Evolutionary conservation across 169 alveolate species (phyloP), one percentile per base, ranked within the genome.

Genomic region (Plasmodium falciparum): DNA sequence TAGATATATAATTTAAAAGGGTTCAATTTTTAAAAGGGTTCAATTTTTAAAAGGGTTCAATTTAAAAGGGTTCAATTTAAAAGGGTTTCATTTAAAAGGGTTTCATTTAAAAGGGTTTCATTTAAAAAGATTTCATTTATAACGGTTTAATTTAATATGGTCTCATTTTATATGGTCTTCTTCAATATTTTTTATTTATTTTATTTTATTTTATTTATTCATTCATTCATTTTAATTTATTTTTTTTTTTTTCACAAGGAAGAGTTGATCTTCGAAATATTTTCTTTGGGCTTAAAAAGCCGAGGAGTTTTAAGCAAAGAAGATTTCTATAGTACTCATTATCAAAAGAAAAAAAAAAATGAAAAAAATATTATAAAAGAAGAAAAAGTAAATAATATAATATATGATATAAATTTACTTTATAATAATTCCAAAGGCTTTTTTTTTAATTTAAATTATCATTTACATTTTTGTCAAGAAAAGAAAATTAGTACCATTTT

Each of bases 271-370:
- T 80, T 80, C 39, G 90, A 80, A 24, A 54, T 80, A 80, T 80
- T 80, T 49, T 67, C 90, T 2, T 62, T 80, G 43, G 90, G 90
- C 2, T 50, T 80, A 11, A 69, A 80, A 80, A 80, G 90, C 24
- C 26, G 76, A 29, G 90, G 90, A 12, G 59, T 80, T 20, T 56
- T 80, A 69, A 80, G 90, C 50, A 62, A 22, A 22, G 90, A 80
- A 67, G 90, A 80, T 72, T 80, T 80, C 47, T 26, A 69, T 49
- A 80, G 90, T 50, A 80, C 70, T 50, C 70, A 80, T 24, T 33
- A 80, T 52, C 13, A 61, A 54, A 67, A 56, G 45, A 67, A 56
- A 43, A 39, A 67, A 26, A 72, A 69, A 59, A 80, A 61, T 43
- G 71, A 67, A 72, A 59, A 62, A 24, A 80, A 17, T n/a, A 5